Conservation (phyloP, 495 filamentous ascomycete genomes). For the Lasiosphaeria miniovina region DNA sequence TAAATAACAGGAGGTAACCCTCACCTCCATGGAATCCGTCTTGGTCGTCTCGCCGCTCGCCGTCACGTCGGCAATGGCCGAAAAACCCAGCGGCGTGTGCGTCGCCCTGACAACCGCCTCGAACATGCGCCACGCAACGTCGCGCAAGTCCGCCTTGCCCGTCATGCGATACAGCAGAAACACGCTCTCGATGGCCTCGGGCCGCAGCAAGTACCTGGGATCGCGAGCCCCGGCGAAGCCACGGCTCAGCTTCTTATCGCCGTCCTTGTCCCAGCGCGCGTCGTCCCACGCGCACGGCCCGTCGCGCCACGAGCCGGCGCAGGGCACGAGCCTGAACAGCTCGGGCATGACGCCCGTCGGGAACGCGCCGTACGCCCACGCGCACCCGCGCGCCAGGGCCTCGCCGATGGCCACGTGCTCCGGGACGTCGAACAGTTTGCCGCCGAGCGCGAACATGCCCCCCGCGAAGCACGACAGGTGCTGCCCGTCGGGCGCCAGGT, state of each 20-base stretch:
- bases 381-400: conserved; percentile 79
- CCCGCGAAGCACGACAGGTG: conserved; percentile 71
- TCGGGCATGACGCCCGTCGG: conserved; percentile 86
- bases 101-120: conserved; percentile 43
- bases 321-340: conserved; percentile 58
- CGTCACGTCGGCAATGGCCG: conserved; percentile 43
- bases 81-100: conserved; percentile 43
- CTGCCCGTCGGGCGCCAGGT: conserved; percentile 33
- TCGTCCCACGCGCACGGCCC: conserved; percentile 35
- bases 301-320: conserved; percentile 40
- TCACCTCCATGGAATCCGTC: conserved; percentile 44
- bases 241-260: conserved; percentile 52
- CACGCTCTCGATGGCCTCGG: conserved; percentile 62
- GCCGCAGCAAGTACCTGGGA: conserved; percentile 65
- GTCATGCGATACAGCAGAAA: conserved; percentile 67
- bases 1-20: conserved; percentile 7
- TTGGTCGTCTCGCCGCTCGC: conserved; percentile 24
- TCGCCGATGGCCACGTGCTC: conserved; percentile 68
- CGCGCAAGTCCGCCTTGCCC: conserved; percentile 47
- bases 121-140: conserved; percentile 60
- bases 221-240: conserved; percentile 58
- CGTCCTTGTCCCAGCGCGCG: conserved; percentile 22
- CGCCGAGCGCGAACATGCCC: conserved; percentile 83
- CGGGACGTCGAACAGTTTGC: conserved; percentile 65
- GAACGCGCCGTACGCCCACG: conserved; percentile 79